Evolutionary conservation across 148 eudicot species (phyloP), one percentile per base, ranked within the genome.

Genomic region (Fagopyrum homotropicum): DNA sequence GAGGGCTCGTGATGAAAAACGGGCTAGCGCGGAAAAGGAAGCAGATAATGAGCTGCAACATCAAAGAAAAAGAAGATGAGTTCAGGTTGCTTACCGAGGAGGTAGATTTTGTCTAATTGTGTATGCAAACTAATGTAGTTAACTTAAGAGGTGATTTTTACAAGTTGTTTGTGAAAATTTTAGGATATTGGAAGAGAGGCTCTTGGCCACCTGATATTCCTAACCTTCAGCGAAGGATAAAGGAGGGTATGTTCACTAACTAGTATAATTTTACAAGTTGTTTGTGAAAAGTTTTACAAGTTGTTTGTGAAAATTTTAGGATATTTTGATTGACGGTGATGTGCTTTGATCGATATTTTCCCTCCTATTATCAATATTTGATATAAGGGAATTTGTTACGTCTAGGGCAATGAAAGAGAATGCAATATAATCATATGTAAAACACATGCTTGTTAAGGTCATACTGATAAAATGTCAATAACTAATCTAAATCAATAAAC

Each of bases 101-200:
- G 98, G 98, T 93, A 61, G 12, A 0, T 22, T 73, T 57, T 6
- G 51, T 59, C 64, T 56, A 22, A 0, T 51, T 60, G 51, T 44
- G 8, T 63, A 15, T 79, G 66, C n/a, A 17, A 26, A 44, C 7
- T 64, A 45, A 12, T 77, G 68, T 40, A 15, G 35, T 77, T 56
- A 2, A 4, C 69, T 75, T 44, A 35, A 52, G 40, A 30, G 45
- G 1, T 75, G 45, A 50, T 11, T 7, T 22, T 59, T n/a, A 44
- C 8, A 64, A 64, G 70, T 72, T 10, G 68, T 47, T 52, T 17
- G 35, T 70, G 45, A 44, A 56, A 78, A 64, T 66, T 52, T 3
- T 69, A 94, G 98, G 97, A 94, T 75, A 91, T 94, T 63, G 93
- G 84, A 76, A 88, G 84, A 78, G 98, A 94, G 83, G 89, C 93